A percentile compares a stretch with the other conserved stretches of the same genome.
These are phyloP conservation scores for Opeltia flavorubescens DNA, from an alignment of 495 filamentous ascomycete genomes.

Conservation along the genomic window DNA sequence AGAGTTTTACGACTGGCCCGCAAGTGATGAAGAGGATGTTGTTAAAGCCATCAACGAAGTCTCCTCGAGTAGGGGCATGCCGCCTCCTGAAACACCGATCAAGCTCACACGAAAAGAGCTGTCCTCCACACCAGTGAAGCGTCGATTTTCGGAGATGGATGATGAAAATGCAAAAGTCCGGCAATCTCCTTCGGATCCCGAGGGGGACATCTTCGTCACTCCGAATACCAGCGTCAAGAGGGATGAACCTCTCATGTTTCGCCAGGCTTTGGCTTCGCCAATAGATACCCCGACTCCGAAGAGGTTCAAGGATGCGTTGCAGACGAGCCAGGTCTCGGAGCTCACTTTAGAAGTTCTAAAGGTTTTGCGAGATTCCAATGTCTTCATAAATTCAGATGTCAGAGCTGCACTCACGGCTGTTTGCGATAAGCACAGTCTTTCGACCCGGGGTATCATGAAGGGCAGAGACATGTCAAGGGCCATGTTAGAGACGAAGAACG, in stretches of 20 bases:
- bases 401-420: constrained; percentile 29
- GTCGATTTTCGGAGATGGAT: constrained; percentile 30
- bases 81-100: constrained; percentile 26
- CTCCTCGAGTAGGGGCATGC: constrained; percentile 12
- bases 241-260: constrained; percentile 16
- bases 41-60: constrained; percentile 10
- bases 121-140: constrained; percentile 37
- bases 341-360: constrained; percentile 36
- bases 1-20: constrained; percentile 29
- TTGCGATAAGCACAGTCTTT: constrained; percentile 42
- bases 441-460: constrained; percentile 39
- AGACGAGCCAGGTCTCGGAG: constrained; percentile 25
- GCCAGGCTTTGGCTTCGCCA: constrained; percentile 14
- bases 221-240: constrained; percentile 12
- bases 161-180: constrained; percentile 4
- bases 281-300: constrained; percentile 36
- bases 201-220: constrained; percentile 16
- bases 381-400: constrained; percentile 27
- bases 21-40: constrained; percentile 24
- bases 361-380: constrained; percentile 33
- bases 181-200: constrained; percentile 12
- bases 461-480: constrained; percentile 49
- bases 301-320: constrained; percentile 27
- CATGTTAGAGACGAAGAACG: constrained; percentile 47
- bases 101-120: constrained; percentile 32